Evolutionary conservation across 306 rosid species (phyloP).

Genomic region (Pterocarpus macrocarpus): DNA sequence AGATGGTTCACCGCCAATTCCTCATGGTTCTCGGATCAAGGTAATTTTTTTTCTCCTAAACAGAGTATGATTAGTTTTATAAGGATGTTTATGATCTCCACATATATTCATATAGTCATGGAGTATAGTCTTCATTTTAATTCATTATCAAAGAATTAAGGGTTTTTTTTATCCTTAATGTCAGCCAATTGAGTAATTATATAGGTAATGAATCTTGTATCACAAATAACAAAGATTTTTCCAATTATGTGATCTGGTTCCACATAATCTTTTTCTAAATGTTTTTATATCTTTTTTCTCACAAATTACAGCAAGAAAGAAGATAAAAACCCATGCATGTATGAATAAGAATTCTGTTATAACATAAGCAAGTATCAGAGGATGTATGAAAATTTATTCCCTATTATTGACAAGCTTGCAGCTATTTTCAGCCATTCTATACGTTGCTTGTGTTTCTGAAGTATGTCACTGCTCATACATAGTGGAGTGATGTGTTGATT

Average conservation of each 20-base stretch:
- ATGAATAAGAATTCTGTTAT: slow-evolving; percentile 27
- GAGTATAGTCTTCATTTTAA: slow-evolving; percentile 34
- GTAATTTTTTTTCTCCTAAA: slow-evolving; percentile 50
- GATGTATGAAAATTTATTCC: not conserved
- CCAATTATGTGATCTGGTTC: slow-evolving; percentile 18
- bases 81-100: slow-evolving; percentile 18
- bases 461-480: not conserved
- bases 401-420: not conserved
- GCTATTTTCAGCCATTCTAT: slow-evolving; percentile 13
- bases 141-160: not conserved
- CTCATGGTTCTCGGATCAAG: slow-evolving; percentile 99
- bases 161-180: not conserved
- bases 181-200: slow-evolving; percentile 20
- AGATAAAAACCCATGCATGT: slow-evolving; percentile 16
- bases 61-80: slow-evolving; percentile 20
- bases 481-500: not conserved
- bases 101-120: slow-evolving; percentile 38
- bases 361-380: not conserved
- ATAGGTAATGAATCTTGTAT: slow-evolving; percentile 8
- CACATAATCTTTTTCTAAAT: slow-evolving; percentile 6
- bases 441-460: slow-evolving; percentile 1
- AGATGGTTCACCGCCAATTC: slow-evolving; percentile 88
- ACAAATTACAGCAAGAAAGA: not conserved
- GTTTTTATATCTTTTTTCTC: not conserved
- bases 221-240: slow-evolving; percentile 4